phyloP scores from a whole-genome alignment of 192 early-diverging fungal genomes.

The Obelidium mucronatum region DNA sequence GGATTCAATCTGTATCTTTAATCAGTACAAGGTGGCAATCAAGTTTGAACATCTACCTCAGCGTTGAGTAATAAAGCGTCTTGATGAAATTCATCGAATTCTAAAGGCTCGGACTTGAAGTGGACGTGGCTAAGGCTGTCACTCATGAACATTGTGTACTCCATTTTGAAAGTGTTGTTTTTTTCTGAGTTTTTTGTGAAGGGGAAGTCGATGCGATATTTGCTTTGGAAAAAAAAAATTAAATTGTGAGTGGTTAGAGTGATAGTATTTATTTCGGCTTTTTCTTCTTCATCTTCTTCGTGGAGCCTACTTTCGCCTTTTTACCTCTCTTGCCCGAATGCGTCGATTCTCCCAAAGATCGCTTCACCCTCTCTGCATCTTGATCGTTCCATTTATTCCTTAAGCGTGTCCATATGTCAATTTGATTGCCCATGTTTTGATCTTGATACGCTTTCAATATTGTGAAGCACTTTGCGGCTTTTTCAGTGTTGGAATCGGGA shows the following conservation, averaged over 20 bases:
- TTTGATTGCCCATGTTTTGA: too few relatives aligned
- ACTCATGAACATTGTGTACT: too few relatives aligned
- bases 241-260: too few relatives aligned
- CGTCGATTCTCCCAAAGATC: background rate
- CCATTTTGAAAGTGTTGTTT: background rate
- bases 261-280: background rate
- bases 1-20: background rate
- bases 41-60: too few relatives aligned
- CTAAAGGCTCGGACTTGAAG: background rate
- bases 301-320: background rate
- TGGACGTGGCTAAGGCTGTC: background rate
- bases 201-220: too few relatives aligned
- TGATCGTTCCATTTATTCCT: background rate
- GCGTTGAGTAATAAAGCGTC: background rate
- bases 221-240: too few relatives aligned
- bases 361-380: constrained; percentile 4
- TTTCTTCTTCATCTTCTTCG: background rate
- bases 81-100: background rate
- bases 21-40: too few relatives aligned
- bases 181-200: background rate
- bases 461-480: constrained; percentile 10
- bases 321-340: background rate
- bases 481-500: background rate
- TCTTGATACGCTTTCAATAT: constrained; percentile 1
- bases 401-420: constrained; percentile 20